Evolutionary conservation across 75 land plant genomes (phyloP).

Genomic region (Chamaecyparis obtusa): DNA sequence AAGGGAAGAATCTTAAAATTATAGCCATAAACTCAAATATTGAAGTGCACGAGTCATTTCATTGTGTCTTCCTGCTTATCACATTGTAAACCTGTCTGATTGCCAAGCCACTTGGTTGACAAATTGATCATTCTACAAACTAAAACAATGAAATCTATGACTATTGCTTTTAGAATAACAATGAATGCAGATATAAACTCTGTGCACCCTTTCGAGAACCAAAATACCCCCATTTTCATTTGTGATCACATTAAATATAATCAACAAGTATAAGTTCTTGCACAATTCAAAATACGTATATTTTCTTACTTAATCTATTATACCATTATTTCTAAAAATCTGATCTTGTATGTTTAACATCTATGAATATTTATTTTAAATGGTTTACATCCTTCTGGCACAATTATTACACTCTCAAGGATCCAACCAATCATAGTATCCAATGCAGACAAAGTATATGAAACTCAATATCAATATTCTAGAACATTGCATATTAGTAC

Average conservation of each 20-base stretch:
- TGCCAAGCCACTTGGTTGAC: background rate
- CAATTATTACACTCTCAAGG: background rate
- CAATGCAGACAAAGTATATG: background rate
- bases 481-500: background rate
- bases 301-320: too few species aligned
- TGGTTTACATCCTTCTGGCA: background rate
- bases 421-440: background rate
- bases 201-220: background rate
- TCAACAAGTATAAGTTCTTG: background rate
- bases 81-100: background rate
- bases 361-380: background rate
- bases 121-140: background rate
- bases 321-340: background rate
- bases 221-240: background rate
- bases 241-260: background rate
- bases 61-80: background rate
- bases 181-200: background rate
- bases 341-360: background rate
- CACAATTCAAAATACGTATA: background rate
- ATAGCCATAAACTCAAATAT: background rate
- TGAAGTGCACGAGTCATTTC: background rate
- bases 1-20: background rate
- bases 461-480: background rate
- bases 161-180: background rate
- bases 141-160: background rate